Base-by-base conservation (phyloP, 2,329 filamentous ascomycete species). In the Alternaria alternata region DNA sequence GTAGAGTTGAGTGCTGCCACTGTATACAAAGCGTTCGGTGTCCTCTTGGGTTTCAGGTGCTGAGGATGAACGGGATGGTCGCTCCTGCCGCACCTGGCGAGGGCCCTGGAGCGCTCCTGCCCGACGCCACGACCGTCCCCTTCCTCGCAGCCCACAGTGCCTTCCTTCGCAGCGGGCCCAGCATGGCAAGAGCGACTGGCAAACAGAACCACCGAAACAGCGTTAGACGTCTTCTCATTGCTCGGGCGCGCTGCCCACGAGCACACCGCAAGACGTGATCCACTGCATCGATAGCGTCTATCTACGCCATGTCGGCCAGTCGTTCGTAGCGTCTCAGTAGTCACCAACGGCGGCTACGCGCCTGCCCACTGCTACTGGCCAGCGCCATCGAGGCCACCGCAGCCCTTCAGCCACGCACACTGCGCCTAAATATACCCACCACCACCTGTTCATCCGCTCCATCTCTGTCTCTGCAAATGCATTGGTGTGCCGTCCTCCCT, bases 231-330 rank as follows among this genome's bases (percentile, higher is more conserved):
- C 41, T 63, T 48, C 68, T 69, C 68, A 72, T 74, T 73, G 68
- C 68, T 67, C 64, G 55, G 63, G 61, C 60, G 22, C 41, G 41
- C 57, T 54, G 57, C 58, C 59, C 56, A 55, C 44, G 46, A 46
- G 65, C 67, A 68, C 70, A 71, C 68, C 70, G 70, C 69, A 71
- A 65, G 39, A 65, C 65, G 54, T 57, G 56, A 62, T 63, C 59
- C 61, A 66, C 65, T 58, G 62, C 48, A 43, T 51, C 62, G 54
- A 67, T 65, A 71, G 71, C 70, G 71, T 71, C 69, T 72, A 64
- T 65, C 26, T 58, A 59, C 52, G 46, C 38, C 30, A 16, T 62
- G 41, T 58, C 53, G 57, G 60, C 70, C 71, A 70, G 38, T 71
- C 66, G 59, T 68, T 71, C 53, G 65, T 57, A 63, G 59, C 62